Conservation (phyloP, 2,329 filamentous ascomycete genomes). For the Penicillium brasilianum region DNA sequence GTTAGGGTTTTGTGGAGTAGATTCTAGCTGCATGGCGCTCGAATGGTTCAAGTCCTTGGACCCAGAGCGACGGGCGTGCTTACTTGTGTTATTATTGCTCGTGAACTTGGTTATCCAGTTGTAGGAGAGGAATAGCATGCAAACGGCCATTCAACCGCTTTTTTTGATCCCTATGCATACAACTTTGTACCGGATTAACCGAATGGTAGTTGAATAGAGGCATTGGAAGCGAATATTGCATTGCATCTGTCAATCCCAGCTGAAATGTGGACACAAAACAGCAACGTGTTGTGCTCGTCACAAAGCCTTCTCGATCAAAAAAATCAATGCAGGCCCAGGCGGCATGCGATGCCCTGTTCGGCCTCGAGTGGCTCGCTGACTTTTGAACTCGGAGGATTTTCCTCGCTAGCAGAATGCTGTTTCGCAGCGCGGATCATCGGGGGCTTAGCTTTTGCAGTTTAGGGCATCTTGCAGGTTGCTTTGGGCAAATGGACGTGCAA, state of each 20-base stretch:
- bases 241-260: slow-evolving; percentile 1
- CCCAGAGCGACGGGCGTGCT: background rate
- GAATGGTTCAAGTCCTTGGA: background rate
- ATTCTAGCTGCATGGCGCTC: slow-evolving; percentile 20
- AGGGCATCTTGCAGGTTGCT: slow-evolving; percentile 31
- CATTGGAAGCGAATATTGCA: background rate
- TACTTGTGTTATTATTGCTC: background rate
- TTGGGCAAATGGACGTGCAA: slow-evolving; percentile 34
- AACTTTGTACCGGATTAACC: background rate
- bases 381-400: slow-evolving; percentile 22
- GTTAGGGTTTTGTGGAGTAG: slow-evolving; percentile 27
- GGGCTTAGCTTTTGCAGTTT: slow-evolving; percentile 41
- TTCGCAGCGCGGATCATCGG: slow-evolving; percentile 38
- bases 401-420: slow-evolving; percentile 20
- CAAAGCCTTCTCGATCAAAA: background rate
- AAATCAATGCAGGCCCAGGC: background rate
- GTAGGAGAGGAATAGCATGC: background rate
- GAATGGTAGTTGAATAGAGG: background rate
- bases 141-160: background rate
- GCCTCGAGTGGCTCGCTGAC: background rate
- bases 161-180: background rate
- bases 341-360: slow-evolving; percentile 1
- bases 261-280: slow-evolving; percentile 7
- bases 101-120: background rate
- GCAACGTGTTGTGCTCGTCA: slow-evolving; percentile 11